Conservation (phyloP, 2,329 filamentous ascomycete genomes). For the Coniochaeta sp. region DNA sequence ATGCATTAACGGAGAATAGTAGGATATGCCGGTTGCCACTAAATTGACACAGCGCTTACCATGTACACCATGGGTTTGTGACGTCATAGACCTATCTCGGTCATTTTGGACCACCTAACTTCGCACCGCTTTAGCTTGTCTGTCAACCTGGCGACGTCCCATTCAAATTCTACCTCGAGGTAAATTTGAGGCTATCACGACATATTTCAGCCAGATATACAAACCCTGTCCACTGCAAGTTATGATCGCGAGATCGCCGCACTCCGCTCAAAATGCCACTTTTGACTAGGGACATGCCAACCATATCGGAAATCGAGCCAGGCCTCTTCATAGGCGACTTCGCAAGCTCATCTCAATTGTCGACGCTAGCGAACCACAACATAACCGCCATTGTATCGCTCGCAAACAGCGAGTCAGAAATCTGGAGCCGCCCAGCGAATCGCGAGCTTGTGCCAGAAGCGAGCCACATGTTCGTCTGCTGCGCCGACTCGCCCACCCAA, state of each 20-base stretch:
- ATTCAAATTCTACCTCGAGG: no score
- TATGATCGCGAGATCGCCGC: background rate
- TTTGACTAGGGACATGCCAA: background rate
- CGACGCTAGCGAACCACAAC: slow-evolving; percentile 5
- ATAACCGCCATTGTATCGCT: slow-evolving; percentile 15
- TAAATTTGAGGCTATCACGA: no score
- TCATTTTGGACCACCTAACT: no score
- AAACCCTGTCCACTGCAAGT: no score
- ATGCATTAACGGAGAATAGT: no score
- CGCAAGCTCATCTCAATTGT: slow-evolving; percentile 4
- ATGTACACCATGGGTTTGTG: no score
- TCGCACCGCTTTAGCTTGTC: no score
- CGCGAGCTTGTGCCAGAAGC: slow-evolving; percentile 5
- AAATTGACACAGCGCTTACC: no score
- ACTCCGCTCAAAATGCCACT: background rate
- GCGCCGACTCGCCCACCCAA: slow-evolving; percentile 6
- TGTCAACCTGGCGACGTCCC: no score
- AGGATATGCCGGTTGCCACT: no score
- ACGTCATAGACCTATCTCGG: no score
- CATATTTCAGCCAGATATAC: no score
- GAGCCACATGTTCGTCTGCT: slow-evolving; percentile 8
- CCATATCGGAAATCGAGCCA: slow-evolving; percentile 9
- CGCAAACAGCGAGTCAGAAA: background rate
- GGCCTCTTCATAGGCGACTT: slow-evolving; percentile 12
- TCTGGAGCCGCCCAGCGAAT: slow-evolving; percentile 6